Percentiles rank a stretch among this genome's conserved stretches.
These are phyloP conservation scores for Chloris gayana DNA, from an alignment of 176 grass and related monocot genomes.

Conservation along the genomic window DNA sequence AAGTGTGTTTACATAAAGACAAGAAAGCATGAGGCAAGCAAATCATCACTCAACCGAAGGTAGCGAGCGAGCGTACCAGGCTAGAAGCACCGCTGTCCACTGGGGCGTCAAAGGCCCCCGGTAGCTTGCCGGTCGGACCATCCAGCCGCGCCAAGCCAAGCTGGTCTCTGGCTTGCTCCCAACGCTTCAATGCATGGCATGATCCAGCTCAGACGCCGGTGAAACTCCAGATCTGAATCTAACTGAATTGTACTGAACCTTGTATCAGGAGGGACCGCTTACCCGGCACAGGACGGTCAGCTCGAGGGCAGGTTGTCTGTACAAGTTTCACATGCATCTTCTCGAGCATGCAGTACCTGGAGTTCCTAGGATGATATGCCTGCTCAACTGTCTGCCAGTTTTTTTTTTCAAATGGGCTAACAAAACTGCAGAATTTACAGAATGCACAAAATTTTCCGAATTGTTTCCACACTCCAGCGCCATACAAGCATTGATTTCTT, in stretches of 20 bases:
- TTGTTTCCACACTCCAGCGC: neutral
- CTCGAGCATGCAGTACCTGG: neutral
- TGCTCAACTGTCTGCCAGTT: neutral
- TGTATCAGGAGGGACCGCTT: conserved; percentile 25
- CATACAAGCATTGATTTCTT: conserved; percentile 5
- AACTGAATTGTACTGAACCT: conserved; percentile 18
- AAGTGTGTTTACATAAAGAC: neutral
- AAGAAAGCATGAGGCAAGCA: neutral
- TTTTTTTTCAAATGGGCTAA: neutral
- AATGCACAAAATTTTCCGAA: conserved; percentile 30
- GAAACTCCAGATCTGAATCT: conserved; percentile 42
- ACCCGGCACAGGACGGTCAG: conserved; percentile 2
- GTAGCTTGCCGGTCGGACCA: neutral
- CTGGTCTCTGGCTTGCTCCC: conserved; percentile 35
- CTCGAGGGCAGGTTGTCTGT: conserved; percentile 5
- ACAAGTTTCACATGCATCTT: conserved; percentile 9
- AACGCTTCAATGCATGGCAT: conserved; percentile 28
- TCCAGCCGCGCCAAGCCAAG: neutral
- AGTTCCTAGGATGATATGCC: neutral
- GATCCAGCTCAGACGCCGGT: conserved; percentile 28
- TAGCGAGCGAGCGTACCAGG: too few relatives aligned
- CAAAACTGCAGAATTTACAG: neutral
- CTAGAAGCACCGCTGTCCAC: conserved; percentile 11
- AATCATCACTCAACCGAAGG: neutral
- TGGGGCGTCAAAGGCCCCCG: neutral